Base-by-base conservation (phyloP, 148 eudicot genomes). In the Fagopyrum esculentum region DNA sequence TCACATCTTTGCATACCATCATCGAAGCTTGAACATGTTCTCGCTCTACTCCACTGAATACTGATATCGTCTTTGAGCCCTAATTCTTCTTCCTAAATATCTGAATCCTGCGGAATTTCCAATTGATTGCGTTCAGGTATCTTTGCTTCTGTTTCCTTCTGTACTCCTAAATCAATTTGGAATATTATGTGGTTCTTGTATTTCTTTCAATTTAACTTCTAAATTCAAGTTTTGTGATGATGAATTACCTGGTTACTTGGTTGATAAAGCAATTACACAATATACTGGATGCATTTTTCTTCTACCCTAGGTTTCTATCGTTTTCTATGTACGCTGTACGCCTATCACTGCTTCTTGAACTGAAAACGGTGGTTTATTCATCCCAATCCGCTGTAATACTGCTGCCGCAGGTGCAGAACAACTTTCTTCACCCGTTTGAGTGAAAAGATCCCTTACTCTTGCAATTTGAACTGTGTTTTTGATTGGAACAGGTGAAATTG, bases 41-140 rank as follows among this genome's bases (percentile, higher is more conserved):
- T 66, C 17, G 30, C 46, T 61, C 46, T 40, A 66, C 8, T 40
- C 70, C 46, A 66, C 7, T 66, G 13, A 13, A 35, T 35, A 30
- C 3, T 5, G 40, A 5, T 3, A 66, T 40, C 69, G 26, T 66
- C 71, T n/a, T 6, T 17, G 46, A 66, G 4, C 71, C 71, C 71
- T 66, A 66, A 40, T 13, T 30, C 44, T 63, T 66, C 35, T 22
- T 16, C 7, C 6, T 17, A 19, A 17, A n/a, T 10, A 1, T 66
- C 71, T 43, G 46, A 66, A 66, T 66, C 71, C 69, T 12, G 69
- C 45, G 43, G 69, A 30, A 30, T 29, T 63, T 63, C 45, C 69
- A 30, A 30, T 63, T 11, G 71, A 66, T 66, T 66, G 7, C 71
- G 30, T 40, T 66, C 47, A 66, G 71, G 71, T 66, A 66, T 13